Evolutionary conservation across 164 flowering plant species (phyloP).

Genomic region (Piper betle): DNA sequence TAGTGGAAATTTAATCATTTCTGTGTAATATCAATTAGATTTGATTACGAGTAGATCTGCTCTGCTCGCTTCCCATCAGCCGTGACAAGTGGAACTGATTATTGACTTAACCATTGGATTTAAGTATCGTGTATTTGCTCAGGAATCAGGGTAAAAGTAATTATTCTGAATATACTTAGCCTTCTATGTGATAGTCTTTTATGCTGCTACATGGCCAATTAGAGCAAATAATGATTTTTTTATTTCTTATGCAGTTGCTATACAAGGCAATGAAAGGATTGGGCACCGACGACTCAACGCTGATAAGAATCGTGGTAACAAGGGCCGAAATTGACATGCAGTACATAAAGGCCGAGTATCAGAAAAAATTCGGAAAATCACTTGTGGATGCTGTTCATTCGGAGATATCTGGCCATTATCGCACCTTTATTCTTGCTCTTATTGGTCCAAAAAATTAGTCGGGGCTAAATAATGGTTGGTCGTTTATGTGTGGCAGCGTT

Average conservation of each 20-base stretch:
- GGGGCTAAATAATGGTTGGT: not conserved
- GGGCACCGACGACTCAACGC: slow-evolving; percentile 57
- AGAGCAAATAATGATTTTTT: not conserved
- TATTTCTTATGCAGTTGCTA: not conserved
- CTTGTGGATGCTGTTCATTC: slow-evolving; percentile 52
- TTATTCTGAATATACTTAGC: no score
- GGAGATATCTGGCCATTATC: slow-evolving; percentile 65
- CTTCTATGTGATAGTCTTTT: not conserved
- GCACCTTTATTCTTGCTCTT: slow-evolving; percentile 55
- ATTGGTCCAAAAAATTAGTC: slow-evolving; percentile 34
- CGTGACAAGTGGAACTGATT: no score
- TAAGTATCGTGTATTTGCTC: no score
- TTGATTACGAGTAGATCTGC: no score
- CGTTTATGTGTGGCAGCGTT: no score
- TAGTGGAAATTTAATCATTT: no score
- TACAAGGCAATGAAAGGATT: slow-evolving; percentile 10
- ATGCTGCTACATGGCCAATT: not conserved
- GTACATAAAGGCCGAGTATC: slow-evolving; percentile 63
- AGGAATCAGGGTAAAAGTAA: no score
- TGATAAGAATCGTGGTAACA: slow-evolving; percentile 51
- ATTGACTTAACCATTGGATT: no score
- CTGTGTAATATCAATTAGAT: no score
- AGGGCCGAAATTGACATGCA: slow-evolving; percentile 79
- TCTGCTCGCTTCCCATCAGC: no score
- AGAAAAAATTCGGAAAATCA: slow-evolving; percentile 38